Base-by-base conservation (phyloP, 2,329 filamentous ascomycete species). In the Neofusicoccum sp. region DNA sequence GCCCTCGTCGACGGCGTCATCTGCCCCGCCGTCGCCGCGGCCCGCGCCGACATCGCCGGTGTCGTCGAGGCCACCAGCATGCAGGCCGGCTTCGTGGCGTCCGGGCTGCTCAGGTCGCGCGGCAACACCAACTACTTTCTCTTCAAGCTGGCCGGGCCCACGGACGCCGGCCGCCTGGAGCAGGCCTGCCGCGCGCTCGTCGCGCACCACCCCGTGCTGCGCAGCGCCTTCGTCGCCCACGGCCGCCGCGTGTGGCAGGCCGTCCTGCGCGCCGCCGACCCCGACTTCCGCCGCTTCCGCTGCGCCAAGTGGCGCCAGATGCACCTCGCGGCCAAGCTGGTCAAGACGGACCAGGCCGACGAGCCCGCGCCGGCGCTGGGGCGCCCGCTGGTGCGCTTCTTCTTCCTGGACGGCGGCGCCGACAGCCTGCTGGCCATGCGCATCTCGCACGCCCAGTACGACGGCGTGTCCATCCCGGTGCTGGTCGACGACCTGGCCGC, bases 341-440 rank as follows among this genome's bases (percentile, higher is more conserved):
- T 69, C 45, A 66, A 70, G 45, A 67, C 65, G 45, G 70, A 72
- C 38, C 69, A 67, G 20, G 20, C 20, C 11, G 70, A 70, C 41
- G 62, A 69, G 43, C 70, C 69, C 0, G 70, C 70, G 24, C 63
- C 67, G 20, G 20, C 7, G 12, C 26, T 38, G 14, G 73, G 75
- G 36, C 70, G 70, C 14, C 71, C 67, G 62, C 75, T 70, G 11
- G 67, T 71, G 58, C 63, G 81, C 4, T 72, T 74, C 62, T 78
- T 75, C 64, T 71, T 14, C 69, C 67, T 14, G 70, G 71, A 60
- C 69, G 71, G 57, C 71, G 69, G 65, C 66, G 66, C 49, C 64
- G 64, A 9, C 67, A 68, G 11, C 64, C 68, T 70, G 40, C 69
- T 73, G 16, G 68, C 73, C 56, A 69, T 74, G 64, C 66, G 71